These are phyloP conservation scores for Neurospora tetrasperma DNA, from an alignment of 495 filamentous ascomycete species.

Conservation along the genomic window DNA sequence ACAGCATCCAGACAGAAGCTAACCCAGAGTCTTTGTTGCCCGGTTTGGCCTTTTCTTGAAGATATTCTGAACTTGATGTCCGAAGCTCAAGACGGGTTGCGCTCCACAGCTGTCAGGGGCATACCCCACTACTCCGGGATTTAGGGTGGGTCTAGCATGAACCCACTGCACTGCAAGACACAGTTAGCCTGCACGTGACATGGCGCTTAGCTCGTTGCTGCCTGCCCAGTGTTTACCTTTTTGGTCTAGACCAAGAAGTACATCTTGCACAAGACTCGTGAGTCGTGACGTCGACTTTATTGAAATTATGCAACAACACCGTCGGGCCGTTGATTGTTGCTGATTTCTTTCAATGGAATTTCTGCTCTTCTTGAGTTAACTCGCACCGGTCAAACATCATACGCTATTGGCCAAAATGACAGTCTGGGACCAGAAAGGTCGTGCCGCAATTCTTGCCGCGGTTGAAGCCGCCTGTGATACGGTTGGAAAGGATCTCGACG, in stretches of 20 bases:
- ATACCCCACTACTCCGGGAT: not conserved
- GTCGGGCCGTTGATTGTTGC: not conserved
- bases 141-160: not conserved
- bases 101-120: not conserved
- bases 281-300: not conserved
- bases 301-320: not conserved
- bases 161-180: not conserved
- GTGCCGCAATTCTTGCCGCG: conserved; percentile 29
- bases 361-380: not conserved
- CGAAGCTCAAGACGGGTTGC: not conserved
- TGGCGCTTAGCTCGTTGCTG: not conserved
- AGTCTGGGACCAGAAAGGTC: conserved; percentile 29
- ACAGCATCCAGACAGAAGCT: not conserved
- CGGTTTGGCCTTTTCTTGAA: not conserved
- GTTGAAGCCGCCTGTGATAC: conserved; percentile 29
- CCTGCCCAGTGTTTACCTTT: not conserved
- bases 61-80: not conserved
- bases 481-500: conserved; percentile 25
- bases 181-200: not conserved
- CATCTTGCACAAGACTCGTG: not conserved
- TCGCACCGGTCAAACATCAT: not conserved
- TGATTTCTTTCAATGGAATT: not conserved
- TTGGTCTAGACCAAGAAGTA: not conserved
- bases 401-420: conserved; percentile 18
- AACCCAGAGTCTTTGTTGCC: not conserved